phyloP scores from a whole-genome alignment of 163 green algal genomes.

The Coccomyxa subellipsoidea region DNA sequence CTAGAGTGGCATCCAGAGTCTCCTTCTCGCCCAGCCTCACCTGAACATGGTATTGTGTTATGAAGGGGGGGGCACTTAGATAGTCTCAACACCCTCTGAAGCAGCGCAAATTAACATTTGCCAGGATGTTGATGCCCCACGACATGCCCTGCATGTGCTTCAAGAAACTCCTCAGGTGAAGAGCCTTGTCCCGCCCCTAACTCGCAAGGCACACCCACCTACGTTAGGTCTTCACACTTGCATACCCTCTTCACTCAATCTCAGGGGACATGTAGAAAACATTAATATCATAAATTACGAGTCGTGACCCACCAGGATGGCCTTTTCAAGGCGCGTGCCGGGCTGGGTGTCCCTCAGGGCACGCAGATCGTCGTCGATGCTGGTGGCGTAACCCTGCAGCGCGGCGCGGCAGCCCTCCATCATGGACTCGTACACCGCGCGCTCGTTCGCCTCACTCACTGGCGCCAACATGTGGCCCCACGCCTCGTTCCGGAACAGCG shows the following conservation, averaged over 20 bases:
- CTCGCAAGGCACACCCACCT: too few relatives aligned
- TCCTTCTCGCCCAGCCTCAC: conserved; percentile 77
- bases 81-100: too few relatives aligned
- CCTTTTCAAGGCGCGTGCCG: conserved; percentile 42
- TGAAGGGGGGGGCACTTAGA: too few relatives aligned
- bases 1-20: conserved; percentile 59
- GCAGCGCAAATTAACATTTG: too few relatives aligned
- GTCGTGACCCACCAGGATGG: conserved; percentile 28
- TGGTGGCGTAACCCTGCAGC: conserved; percentile 44
- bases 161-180: too few relatives aligned
- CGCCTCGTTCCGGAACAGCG: conserved; percentile 77
- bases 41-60: too few relatives aligned
- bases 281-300: not conserved
- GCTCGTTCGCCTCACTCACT: conserved; percentile 76
- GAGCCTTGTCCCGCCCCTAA: too few relatives aligned
- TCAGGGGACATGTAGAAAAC: not conserved
- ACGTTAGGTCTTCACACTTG: too few relatives aligned
- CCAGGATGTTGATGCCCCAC: too few relatives aligned
- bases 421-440: conserved; percentile 63
- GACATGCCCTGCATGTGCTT: too few relatives aligned
- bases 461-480: conserved; percentile 76
- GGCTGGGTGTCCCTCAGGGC: conserved; percentile 14
- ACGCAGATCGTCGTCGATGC: conserved; percentile 17
- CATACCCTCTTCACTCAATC: too few relatives aligned
- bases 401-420: conserved; percentile 42